Conservation (phyloP, 805 yeast genomes). For the Saccharomycopsis selenospora region DNA sequence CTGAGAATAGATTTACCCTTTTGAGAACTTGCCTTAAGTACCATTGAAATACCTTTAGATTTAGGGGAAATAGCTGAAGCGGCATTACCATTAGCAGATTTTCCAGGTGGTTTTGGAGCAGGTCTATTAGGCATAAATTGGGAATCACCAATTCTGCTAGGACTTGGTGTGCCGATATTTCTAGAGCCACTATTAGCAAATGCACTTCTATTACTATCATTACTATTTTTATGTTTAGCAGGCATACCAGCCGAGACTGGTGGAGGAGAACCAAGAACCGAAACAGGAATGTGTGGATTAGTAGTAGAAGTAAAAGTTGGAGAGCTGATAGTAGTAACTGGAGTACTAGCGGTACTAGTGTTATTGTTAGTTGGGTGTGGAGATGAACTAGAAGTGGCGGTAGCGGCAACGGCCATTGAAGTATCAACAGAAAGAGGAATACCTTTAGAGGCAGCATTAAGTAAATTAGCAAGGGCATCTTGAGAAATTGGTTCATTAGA, state of each 20-base stretch:
- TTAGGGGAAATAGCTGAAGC: neutral
- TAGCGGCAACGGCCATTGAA: neutral
- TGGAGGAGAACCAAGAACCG: neutral
- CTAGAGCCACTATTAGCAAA: neutral
- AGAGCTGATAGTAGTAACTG: neutral
- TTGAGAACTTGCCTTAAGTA: neutral
- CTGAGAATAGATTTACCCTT: neutral
- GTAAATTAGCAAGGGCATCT: neutral
- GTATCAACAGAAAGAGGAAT: neutral
- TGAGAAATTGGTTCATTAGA: too few species aligned
- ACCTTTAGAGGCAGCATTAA: neutral
- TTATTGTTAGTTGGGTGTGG: too few species aligned
- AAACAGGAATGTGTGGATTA: neutral
- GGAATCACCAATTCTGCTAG: conserved; percentile 24
- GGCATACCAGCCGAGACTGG: neutral
- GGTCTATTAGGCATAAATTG: conserved; percentile 61
- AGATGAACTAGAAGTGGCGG: neutral
- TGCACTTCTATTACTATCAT: neutral
- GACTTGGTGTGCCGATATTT: neutral
- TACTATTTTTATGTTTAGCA: neutral
- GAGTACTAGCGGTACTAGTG: neutral
- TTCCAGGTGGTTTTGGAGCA: conserved; percentile 53
- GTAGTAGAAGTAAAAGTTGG: neutral
- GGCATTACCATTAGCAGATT: neutral
- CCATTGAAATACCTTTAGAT: neutral